Base-by-base conservation (phyloP, 2,329 filamentous ascomycete genomes). In the Botryosphaeria dothidea region DNA sequence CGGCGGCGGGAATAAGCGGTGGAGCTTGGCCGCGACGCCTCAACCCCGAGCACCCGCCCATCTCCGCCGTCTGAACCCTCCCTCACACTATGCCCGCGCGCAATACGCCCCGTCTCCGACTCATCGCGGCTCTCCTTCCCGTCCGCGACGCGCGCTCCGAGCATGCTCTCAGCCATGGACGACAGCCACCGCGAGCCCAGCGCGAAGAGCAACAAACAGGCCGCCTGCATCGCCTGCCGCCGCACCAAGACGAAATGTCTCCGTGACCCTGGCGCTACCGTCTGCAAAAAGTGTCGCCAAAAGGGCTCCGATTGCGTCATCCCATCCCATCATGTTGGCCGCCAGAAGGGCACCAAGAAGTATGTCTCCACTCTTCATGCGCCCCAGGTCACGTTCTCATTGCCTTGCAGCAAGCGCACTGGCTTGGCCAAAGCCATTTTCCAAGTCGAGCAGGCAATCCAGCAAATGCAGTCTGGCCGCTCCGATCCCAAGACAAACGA, bases 271-370 rank as follows among this genome's bases (percentile, higher is more conserved):
- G 81, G 80, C 46, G 81, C 85, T 66, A 71, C 78, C 21, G 79
- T 82, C 27, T 91, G 88, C 73, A 86, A 87, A 68, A 83, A 86
- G 74, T 91, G 88, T 73, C 78, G 81, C 62, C 83, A 87, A 71
- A 78, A 84, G 7, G 81, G 84, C 36, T 73, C 79, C 15, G 86
- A 91, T 66, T 92, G 90, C 73, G 79, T 90, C 5, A 86, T 90
- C 2, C 89, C 85, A n/a, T 68, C 71, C 25, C 91, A 91, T 72
- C 89, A 91, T 67, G 84, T 91, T 3, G 90, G 90, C 7, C 82
- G 90, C 57, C 89, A 91, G 72, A 92, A 92, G 72, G 90, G 90
- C 23, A 89, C 92, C 66, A 92, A 92, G 75, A 92, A 92, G 90
- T 90, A 77, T 77, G 81, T 69, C 52, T 45, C 21, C 51, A 62